phyloP scores from a whole-genome alignment of 1,139 yeast species.

The Kluyveromyces sp. region DNA sequence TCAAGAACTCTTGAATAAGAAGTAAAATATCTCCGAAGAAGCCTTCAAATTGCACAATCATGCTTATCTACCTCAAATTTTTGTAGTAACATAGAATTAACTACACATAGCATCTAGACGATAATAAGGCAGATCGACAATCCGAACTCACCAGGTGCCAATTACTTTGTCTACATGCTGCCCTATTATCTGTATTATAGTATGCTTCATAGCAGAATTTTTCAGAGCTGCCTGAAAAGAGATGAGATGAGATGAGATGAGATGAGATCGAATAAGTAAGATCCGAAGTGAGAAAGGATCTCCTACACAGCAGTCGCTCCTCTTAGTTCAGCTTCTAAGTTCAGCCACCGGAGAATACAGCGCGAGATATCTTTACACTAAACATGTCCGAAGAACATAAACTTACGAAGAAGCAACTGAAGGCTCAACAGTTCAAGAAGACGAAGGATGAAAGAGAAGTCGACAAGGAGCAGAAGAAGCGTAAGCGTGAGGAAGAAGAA shows the following conservation, averaged over 20 bases:
- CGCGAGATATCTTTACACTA: too few species aligned
- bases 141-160: too few species aligned
- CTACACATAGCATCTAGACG: background rate
- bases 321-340: too few species aligned
- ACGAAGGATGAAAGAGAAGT: slow-evolving; percentile 30
- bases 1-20: slow-evolving; percentile 33
- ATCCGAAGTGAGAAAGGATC: background rate
- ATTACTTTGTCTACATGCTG: too few species aligned
- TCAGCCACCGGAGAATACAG: too few species aligned
- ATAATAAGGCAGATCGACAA: too few species aligned
- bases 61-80: background rate
- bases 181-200: too few species aligned
- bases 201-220: too few species aligned
- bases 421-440: slow-evolving; percentile 59
- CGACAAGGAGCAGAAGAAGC: slow-evolving; percentile 24
- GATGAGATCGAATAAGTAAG: slow-evolving; percentile 1
- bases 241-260: slow-evolving; percentile 11
- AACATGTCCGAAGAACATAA: slow-evolving; percentile 32
- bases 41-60: too few species aligned
- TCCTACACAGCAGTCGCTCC: background rate
- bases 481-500: slow-evolving; percentile 24
- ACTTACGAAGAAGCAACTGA: slow-evolving; percentile 71
- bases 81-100: background rate
- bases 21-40: too few species aligned
- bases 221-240: background rate